Evolutionary conservation across 345 rosid species (phyloP), one percentile per base, ranked within the genome.

Genomic region (Kandelia obovata): DNA sequence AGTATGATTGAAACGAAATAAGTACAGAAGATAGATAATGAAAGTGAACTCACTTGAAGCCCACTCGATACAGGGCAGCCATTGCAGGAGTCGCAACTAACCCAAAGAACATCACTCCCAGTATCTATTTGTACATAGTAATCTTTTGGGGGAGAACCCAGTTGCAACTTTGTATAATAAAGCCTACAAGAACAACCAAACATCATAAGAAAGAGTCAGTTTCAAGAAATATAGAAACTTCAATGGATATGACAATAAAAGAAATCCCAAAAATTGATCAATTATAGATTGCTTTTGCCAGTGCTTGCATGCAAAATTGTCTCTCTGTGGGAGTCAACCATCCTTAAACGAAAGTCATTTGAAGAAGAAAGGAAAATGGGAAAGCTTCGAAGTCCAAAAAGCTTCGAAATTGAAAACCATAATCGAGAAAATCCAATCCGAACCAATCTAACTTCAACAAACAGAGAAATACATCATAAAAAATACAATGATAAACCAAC

Each of bases 51-150:
- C 86, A 88, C 99, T 69, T 82, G 90, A 64, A 95, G 96, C 62
- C 92, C 97, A 76, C 92, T 95, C 8, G 81, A 74, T 47, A 26
- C 76, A 65, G 99, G 99, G 73, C 99, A 95, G 60, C 97, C 99
- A 82, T 77, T 87, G 75, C 98, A 96, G 78, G 91, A 76, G 72
- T 71, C 66, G 78, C 99, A 96, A 51, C 92, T 83, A 55, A 92
- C 88, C 99, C 99, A 95, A 64, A 96, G 78, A 73, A 92, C 97
- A 85, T 96, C 97, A 80, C 99, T 96, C 55, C 98, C 97, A 2
- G 99, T 92, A 66, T 95, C 99, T 76, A 95, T 81, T 71, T 95
- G 99, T 68, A 95, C 99, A 72, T 87, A 75, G 75, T 85, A 96
- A 53, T 92, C 97, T 69, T 74, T 85, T 46, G 99, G 88, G 57